phyloP scores from a whole-genome alignment of 768 basidiomycete species.

The Leccinum boreale region DNA sequence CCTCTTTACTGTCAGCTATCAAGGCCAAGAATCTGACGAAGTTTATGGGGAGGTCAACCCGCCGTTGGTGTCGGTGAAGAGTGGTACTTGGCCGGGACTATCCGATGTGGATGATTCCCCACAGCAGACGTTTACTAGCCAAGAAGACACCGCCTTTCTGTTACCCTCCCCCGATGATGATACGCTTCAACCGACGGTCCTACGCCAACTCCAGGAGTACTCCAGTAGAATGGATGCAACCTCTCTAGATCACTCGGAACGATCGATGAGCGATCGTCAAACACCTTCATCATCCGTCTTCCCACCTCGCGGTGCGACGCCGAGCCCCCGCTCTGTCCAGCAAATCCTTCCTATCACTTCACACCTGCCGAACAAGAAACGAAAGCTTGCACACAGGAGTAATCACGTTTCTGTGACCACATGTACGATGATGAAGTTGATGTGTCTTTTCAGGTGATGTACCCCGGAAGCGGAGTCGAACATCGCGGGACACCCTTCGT shows the following conservation, averaged over 20 bases:
- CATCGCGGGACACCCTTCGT: conserved; percentile 9
- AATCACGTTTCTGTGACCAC: not conserved
- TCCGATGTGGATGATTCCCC: not conserved
- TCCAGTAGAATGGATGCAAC: conserved; percentile 4
- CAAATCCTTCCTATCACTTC: not conserved
- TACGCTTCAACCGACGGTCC: conserved; percentile 1
- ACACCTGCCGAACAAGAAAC: conserved; percentile 4
- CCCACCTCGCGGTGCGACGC: not conserved
- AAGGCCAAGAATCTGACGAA: conserved; percentile 8
- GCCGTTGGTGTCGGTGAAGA: not conserved
- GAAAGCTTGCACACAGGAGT: conserved; percentile 9
- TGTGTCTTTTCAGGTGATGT: conserved; percentile 10
- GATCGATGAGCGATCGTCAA: not conserved
- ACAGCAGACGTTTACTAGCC: not conserved
- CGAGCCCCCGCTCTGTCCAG: not conserved
- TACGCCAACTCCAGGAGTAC: conserved; percentile 19
- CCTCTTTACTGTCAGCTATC: not conserved
- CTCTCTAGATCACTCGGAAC: not conserved
- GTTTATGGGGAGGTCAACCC: conserved; percentile 23
- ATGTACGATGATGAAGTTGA: conserved; percentile 5
- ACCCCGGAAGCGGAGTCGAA: conserved; percentile 23
- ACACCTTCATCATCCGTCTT: not conserved
- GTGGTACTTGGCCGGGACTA: not conserved
- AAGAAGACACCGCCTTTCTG: conserved; percentile 14
- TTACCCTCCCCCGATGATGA: conserved; percentile 1